phyloP scores from a whole-genome alignment of 73 alveolate species.

The Breviolum minutum region DNA sequence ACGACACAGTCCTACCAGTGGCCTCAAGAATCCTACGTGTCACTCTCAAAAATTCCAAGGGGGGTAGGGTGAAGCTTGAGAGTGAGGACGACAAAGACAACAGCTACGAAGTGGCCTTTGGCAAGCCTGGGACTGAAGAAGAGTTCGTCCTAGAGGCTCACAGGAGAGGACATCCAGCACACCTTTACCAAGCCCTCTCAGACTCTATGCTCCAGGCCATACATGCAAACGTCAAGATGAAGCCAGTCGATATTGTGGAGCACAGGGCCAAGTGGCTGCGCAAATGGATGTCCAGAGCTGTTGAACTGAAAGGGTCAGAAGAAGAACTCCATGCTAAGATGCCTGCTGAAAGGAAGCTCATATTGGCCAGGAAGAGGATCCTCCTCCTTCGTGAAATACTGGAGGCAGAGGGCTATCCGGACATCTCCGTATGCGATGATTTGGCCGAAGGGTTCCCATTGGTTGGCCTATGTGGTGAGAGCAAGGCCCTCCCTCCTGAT shows the following conservation, averaged over 20 bases:
- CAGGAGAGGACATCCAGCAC: not conserved
- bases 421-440: not conserved
- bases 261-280: no score
- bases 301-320: not conserved
- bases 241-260: not conserved
- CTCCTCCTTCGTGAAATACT: not conserved
- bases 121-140: not conserved
- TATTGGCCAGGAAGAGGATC: not conserved
- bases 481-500: not conserved
- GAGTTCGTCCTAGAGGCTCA: not conserved
- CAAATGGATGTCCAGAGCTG: not conserved
- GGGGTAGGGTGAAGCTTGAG: not conserved
- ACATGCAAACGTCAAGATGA: no score
- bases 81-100: no score
- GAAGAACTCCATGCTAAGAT: not conserved
- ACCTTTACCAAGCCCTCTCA: not conserved
- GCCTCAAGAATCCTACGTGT: no score
- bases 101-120: not conserved
- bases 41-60: not conserved
- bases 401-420: not conserved
- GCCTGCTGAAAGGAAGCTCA: not conserved
- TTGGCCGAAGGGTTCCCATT: not conserved
- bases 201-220: not conserved
- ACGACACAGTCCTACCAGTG: not conserved
- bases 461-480: not conserved